Base-by-base conservation (phyloP, 164 flowering plant species). In the Vitis riparia region DNA sequence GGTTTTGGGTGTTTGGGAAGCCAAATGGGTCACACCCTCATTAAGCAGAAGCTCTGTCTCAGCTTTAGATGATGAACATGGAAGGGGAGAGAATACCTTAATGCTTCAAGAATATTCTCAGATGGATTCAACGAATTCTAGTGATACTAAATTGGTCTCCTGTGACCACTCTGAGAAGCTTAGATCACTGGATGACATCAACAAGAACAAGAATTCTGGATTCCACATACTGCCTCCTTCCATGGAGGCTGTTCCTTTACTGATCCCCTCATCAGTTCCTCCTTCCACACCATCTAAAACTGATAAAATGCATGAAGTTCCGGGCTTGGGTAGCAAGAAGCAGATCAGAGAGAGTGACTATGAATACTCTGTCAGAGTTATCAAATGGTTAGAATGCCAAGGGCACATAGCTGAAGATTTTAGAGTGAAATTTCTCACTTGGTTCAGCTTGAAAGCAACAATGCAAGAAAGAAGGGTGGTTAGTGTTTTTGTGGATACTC, bases 401-500 rank as follows among this genome's bases (percentile, higher is more conserved):
- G 94, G 94, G 23, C 83, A 86, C 73, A 85, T 93, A 23, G 82
- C 80, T 17, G 75, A 78, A 64, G 80, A 79, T 8, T 91, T 91
- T 66, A 76, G 92, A 52, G 82, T 88, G 68, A 91, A 85, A 72
- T 87, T 93, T 68, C 80, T 91, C 3, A 88, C 92, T 17, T 93
- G 98, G 98, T 93, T 87, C 73, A 87, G 93, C 84, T 71, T 88
- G 81, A 87, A 79, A 79, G 87, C 96, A 6, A 82, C 84, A 11
- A 68, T 19, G 65, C 83, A 86, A 62, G 89, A 91, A 57, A 81
- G 84, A 44, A 78, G 87, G 69, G 85, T 89, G 55, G 95, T 90
- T 2, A 83, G 77, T 68, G 87, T 72, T 23, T 90, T 87, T 61
- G 79, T 92, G 37, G 83, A 89, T 63, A 73, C 86, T 23, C 72